Evolutionary conservation across 768 basidiomycete genomes (phyloP).

Genomic region (Pulveroboletus sp.): DNA sequence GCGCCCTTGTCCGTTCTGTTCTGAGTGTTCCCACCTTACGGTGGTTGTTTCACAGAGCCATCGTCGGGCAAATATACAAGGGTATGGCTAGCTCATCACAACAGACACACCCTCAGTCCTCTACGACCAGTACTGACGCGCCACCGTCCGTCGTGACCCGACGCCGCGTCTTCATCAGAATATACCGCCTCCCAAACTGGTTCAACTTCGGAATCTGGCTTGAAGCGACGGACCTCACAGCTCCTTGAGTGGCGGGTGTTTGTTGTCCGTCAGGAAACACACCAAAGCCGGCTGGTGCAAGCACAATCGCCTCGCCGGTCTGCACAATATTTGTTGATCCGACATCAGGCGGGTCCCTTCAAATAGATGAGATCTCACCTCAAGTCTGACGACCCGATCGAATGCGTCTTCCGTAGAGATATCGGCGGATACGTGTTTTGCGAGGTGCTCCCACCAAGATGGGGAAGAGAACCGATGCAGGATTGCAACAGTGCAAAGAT

Average conservation of each 20-base stretch:
- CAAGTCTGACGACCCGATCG: constrained; percentile 57
- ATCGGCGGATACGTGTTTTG: constrained; percentile 62
- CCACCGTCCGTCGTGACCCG: constrained; percentile 64
- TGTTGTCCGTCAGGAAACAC: constrained; percentile 29
- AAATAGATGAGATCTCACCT: constrained; percentile 37
- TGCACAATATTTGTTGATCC: constrained; percentile 21
- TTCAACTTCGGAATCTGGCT: constrained; percentile 30
- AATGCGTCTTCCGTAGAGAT: constrained; percentile 57
- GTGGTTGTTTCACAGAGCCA: no score
- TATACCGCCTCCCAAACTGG: constrained; percentile 53
- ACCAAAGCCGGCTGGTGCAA: constrained; percentile 60
- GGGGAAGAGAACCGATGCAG: constrained; percentile 73
- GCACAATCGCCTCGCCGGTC: constrained; percentile 69
- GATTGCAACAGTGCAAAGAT: constrained; percentile 61
- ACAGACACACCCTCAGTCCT: constrained; percentile 3
- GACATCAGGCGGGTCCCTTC: neutral
- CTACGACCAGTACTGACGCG: constrained; percentile 46
- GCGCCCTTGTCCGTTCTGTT: no score
- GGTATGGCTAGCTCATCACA: neutral
- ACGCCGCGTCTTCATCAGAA: constrained; percentile 57
- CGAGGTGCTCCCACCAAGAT: constrained; percentile 68
- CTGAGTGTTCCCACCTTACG: no score
- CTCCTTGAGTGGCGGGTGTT: constrained; percentile 1
- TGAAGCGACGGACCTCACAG: neutral
- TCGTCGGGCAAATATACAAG: neutral